Evolutionary conservation across 2,329 filamentous ascomycete genomes (phyloP), one percentile per base, ranked within the genome.

Genomic region (Botryotinia narcissicola): DNA sequence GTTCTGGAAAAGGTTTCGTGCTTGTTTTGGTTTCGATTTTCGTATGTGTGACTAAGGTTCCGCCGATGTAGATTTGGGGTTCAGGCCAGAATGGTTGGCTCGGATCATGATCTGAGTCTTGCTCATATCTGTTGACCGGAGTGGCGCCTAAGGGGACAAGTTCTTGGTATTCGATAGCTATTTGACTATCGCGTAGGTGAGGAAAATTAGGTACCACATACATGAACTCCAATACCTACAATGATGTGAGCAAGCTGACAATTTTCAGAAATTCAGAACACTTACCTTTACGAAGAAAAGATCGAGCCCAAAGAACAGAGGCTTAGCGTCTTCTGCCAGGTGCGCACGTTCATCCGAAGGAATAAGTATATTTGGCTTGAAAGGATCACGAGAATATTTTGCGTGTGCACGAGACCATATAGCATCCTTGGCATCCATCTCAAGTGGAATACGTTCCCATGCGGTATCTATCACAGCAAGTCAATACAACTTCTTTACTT

Each of bases 271-370:
- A 9, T 46, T 37, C 42, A 42, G 7, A 32, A 4, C 7, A 44
- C 51, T 12, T 82, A 91, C 88, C 84, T 90, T 91, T 75, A 92
- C 87, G 78, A 91, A 91, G 80, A 91, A 92, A 85, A 91, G 85
- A 76, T 91, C 87, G 79, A 87, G 86, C 29, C 85, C 84, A 74
- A 85, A 64, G 61, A 73, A 73, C 44, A 70, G 54, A 10, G 44
- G 37, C 57, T 71, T 66, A 29, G 64, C 59, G 5, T 63, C 40
- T 63, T 70, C 72, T 25, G 59, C 66, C n/a, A 62, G 35, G 25
- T 40, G 35, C 37, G 25, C 35, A 9, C 60, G 60, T 62, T 62
- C 60, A 42, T 62, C 35, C 22, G 37, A 62, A 16, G 12, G 10
- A 35, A 62, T 7, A 25, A 62, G 60, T 14, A 62, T 62, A 18